Evolutionary conservation across 2,329 filamentous ascomycete genomes (phyloP).

Genomic region (Alternaria ethzedia): DNA sequence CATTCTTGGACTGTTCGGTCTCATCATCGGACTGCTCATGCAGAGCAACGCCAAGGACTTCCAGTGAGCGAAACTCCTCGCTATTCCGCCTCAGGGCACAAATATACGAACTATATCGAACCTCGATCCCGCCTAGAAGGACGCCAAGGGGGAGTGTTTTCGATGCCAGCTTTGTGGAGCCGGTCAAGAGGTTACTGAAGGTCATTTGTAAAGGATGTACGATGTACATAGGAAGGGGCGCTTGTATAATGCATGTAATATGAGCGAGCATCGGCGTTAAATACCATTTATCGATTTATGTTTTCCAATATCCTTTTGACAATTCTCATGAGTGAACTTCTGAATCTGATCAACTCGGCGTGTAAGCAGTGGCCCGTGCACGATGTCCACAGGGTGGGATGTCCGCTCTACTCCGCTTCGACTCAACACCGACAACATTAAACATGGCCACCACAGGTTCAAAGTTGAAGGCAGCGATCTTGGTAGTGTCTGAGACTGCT

Average conservation of each 20-base stretch:
- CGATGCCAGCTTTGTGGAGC: slow-evolving; percentile 20
- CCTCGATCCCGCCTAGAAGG: background rate
- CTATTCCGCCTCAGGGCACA: background rate
- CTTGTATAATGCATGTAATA: slow-evolving; percentile 50
- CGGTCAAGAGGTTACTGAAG: slow-evolving; percentile 4
- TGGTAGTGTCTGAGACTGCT: slow-evolving; percentile 92
- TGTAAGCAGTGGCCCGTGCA: slow-evolving; percentile 27
- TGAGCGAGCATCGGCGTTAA: slow-evolving; percentile 38
- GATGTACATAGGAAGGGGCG: slow-evolving; percentile 38
- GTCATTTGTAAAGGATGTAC: slow-evolving; percentile 26
- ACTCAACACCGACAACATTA: slow-evolving; percentile 18
- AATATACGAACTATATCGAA: background rate
- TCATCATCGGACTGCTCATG: slow-evolving; percentile 91
- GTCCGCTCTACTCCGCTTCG: slow-evolving; percentile 24
- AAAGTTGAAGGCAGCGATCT: slow-evolving; percentile 73
- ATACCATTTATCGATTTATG: slow-evolving; percentile 24
- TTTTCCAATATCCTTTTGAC: background rate
- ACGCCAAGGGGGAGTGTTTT: slow-evolving; percentile 4
- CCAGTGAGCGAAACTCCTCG: slow-evolving; percentile 30
- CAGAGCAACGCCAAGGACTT: slow-evolving; percentile 85
- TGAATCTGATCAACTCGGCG: slow-evolving; percentile 6
- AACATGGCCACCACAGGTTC: slow-evolving; percentile 42
- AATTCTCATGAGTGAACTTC: background rate
- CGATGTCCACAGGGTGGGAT: slow-evolving; percentile 19
- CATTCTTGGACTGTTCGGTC: slow-evolving; percentile 91